Base-by-base conservation (phyloP, 306 rosid species). In the Fragaria nilgerrensis region DNA sequence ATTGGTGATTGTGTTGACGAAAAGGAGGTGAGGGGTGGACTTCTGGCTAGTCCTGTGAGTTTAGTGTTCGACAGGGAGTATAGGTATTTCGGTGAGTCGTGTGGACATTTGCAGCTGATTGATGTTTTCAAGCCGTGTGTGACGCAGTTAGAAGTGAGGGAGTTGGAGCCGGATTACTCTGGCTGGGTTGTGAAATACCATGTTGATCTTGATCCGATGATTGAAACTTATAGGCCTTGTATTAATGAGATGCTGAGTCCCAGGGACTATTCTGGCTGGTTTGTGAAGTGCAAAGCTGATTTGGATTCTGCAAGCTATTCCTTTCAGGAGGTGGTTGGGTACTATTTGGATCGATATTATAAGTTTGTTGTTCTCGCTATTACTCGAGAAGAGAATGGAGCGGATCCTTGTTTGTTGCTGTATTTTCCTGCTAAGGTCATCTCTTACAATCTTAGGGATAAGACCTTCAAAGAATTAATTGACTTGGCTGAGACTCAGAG, bases 381-480 rank as follows among this genome's bases (percentile, higher is more conserved):
- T 69, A 9, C 73, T 32, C 7, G 70, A 45, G 37, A 55, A 44
- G 41, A 20, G 22, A 44, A 27, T 29, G 61, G 72, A 43, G 81
- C 37, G 13, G 43, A 25, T 41, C 37, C 75, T 15, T 68, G 52
- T 63, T 16, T 77, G 69, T 47, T 77, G 49, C 41, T 77, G 23
- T 68, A 69, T 70, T 27, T 69, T 68, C 81, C 76, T 69, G n/a
- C 61, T 32, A 58, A 56, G 52, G 7, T 77, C 15, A 27, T 65
- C 43, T 32, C 48, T 12, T 62, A 75, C 61, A 75, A 75, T 71
- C 75, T 71, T 29, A 48, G 62, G 62, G 75, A 49, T 29, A 71
- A 29, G 75, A 71, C 70, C 25, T 17, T 15, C 22, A 56, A 37
- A 59, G 13, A 17, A 17, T 6, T 55, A 27, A 43, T 17, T 32